Base-by-base conservation (phyloP, 805 yeast species). In the Saccharomycopsis oosterbeekiorum region DNA sequence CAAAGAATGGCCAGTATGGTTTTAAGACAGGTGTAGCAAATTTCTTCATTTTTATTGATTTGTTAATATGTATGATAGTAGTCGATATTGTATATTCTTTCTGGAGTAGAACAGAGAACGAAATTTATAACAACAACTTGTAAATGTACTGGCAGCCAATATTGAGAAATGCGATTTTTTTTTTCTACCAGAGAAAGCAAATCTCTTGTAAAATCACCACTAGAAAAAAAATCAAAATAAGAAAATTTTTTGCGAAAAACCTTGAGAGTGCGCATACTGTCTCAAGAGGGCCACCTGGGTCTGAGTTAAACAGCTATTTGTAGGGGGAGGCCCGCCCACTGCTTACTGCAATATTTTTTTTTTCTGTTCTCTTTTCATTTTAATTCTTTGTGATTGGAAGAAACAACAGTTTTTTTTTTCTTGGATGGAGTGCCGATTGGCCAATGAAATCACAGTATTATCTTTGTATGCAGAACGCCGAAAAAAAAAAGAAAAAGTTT, bases 1-100 rank as follows among this genome's bases (percentile, higher is more conserved):
- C 84, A 70, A 87, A 87, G 75, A 88, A 86, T 72, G 96, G 96
- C 96, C 96, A 89, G 82, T 81, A 84, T 73, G 84, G 82, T 76
- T 87, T 89, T 60, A 77, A 63, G 58, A 77, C 62, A 58, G 80
- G 80, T 53, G 80, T 75, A 53, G 78, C 71, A 68, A 73, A 77
- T 72, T 76, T 76, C 70, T 75, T 75, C 67, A 75, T 62, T 42
- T 39, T 57, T 29, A 40, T 6, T 10, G 29, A 39, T 12, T 10
- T 29, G 15, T 47, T 19, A 15, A n/a, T 57, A 10, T 57, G 9
- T 47, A 37, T 37, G 41, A 37, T 14, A 37, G 41, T 37, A 37
- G 15, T 37, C 12, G 41, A 11, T 37, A 14, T 37, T 37, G n/a
- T n/a, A 37, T 12, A 37, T 5, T 37, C 41, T 37, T 12, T 12